Evolutionary conservation across 148 eudicot genomes (phyloP).

Genomic region (Camellia sinensis): DNA sequence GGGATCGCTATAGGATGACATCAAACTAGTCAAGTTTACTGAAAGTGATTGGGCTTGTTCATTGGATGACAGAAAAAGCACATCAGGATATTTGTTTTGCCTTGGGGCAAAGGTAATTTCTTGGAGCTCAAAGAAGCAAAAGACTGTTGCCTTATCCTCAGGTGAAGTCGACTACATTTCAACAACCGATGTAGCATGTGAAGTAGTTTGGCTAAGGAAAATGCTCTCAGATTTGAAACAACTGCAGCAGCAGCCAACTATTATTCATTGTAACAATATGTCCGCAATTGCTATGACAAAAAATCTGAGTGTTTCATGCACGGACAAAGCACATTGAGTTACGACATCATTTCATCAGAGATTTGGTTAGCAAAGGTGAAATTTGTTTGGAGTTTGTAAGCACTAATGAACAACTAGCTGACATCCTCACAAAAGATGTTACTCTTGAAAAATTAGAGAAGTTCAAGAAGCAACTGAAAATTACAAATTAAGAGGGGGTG

Average conservation of each 20-base stretch:
- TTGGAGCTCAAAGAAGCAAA: too few relatives aligned
- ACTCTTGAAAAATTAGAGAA: neutral
- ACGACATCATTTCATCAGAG: neutral
- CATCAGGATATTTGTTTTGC: neutral
- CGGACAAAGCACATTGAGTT: neutral
- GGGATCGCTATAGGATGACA: too few relatives aligned
- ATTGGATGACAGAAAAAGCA: slow-evolving; percentile 5
- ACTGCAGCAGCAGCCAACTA: neutral
- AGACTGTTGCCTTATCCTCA: neutral
- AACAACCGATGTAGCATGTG: neutral
- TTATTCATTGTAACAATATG: neutral
- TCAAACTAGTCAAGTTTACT: neutral
- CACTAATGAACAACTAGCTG: neutral
- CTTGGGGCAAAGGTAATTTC: neutral
- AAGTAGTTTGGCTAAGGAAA: neutral
- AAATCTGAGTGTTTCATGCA: neutral
- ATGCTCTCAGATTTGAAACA: neutral
- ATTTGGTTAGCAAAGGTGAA: neutral
- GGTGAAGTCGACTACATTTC: neutral
- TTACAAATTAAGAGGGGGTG: slow-evolving; percentile 7
- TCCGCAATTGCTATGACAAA: neutral
- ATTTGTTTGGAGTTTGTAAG: neutral
- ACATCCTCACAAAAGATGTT: neutral
- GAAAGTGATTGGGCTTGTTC: neutral
- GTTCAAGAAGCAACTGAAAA: neutral